Evolutionary conservation across 805 yeast genomes (phyloP).

Genomic region (Metschnikowia picachoensis): DNA sequence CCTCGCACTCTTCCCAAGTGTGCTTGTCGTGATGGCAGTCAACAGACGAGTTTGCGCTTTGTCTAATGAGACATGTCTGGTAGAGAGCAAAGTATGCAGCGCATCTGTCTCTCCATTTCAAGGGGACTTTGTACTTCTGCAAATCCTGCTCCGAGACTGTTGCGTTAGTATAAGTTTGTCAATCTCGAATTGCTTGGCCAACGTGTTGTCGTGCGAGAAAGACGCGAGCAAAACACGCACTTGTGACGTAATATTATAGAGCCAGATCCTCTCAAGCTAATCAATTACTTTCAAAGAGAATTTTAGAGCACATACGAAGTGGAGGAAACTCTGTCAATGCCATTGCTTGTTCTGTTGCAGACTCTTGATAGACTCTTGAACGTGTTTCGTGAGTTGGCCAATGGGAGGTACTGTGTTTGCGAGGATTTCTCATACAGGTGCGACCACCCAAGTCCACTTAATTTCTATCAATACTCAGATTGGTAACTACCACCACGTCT

Average conservation of each 20-base stretch:
- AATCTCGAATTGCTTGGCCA: not conserved
- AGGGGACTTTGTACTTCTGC: slow-evolving; percentile 73
- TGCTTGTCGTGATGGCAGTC: slow-evolving; percentile 77
- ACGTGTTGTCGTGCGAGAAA: too few relatives aligned
- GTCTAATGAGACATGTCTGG: slow-evolving; percentile 42
- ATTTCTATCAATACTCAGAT: too few relatives aligned
- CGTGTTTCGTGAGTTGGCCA: slow-evolving; percentile 14
- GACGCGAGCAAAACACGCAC: not conserved
- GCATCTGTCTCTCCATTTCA: slow-evolving; percentile 81
- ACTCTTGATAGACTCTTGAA: not conserved
- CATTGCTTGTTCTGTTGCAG: slow-evolving; percentile 9
- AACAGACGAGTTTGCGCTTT: slow-evolving; percentile 39
- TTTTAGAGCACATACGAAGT: slow-evolving; percentile 16
- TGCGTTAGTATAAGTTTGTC: slow-evolving; percentile 16
- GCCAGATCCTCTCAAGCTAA: too few relatives aligned
- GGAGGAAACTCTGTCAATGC: slow-evolving; percentile 21
- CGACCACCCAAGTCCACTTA: not conserved
- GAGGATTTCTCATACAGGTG: slow-evolving; percentile 8
- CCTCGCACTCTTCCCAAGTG: slow-evolving; percentile 81
- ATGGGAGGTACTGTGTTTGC: slow-evolving; percentile 19
- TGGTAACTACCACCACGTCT: too few relatives aligned
- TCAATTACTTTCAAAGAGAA: too few relatives aligned
- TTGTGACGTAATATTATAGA: not conserved
- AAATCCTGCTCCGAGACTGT: slow-evolving; percentile 78
- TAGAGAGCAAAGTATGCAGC: slow-evolving; percentile 51